phyloP scores from a whole-genome alignment of 257 asterid species.

The Scutellaria minor region DNA sequence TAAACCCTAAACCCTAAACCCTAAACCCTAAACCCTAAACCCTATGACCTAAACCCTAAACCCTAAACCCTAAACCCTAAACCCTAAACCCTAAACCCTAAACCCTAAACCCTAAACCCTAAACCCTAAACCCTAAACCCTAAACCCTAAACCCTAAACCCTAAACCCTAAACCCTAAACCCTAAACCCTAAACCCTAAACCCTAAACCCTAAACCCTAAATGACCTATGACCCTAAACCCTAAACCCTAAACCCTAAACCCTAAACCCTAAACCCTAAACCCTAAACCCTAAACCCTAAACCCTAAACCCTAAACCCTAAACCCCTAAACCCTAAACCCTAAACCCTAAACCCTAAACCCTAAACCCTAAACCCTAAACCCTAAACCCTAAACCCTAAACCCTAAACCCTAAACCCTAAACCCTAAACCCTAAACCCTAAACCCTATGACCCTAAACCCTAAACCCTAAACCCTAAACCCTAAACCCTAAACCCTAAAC shows the following conservation, averaged over 20 bases:
- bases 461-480: slow-evolving; percentile 29
- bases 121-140: too few species aligned
- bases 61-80: background rate
- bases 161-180: background rate
- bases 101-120: background rate
- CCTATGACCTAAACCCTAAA: too few species aligned
- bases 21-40: background rate
- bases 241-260: background rate
- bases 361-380: background rate
- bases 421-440: background rate
- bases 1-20: too few species aligned
- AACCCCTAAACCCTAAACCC: background rate
- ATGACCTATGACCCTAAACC: too few species aligned
- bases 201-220: background rate
- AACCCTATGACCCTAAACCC: too few species aligned
- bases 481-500: slow-evolving; percentile 31
- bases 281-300: background rate
- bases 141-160: background rate
- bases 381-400: background rate
- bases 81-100: background rate
- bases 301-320: background rate
- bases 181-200: background rate
- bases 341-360: background rate
- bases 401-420: background rate
- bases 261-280: background rate